These are phyloP conservation scores for Helicostylum pulchrum DNA, from an alignment of 192 early-diverging fungal species.

Conservation along the genomic window DNA sequence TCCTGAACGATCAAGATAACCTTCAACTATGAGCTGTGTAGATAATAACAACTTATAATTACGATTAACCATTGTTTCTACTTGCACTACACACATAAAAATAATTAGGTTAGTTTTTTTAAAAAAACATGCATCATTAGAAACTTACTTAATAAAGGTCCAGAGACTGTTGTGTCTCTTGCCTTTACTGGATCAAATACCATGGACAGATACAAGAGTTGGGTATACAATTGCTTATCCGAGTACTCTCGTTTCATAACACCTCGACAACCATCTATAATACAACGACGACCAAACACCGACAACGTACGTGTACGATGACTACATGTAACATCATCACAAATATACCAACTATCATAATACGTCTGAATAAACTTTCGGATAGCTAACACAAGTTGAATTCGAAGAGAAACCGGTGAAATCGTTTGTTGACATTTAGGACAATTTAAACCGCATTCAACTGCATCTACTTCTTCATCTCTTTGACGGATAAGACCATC, in stretches of 20 bases:
- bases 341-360: constrained; percentile 69
- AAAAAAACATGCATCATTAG: not conserved
- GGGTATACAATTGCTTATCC: constrained; percentile 74
- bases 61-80: constrained; percentile 7
- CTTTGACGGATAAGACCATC: constrained; percentile 21
- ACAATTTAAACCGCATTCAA: constrained; percentile 49
- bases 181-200: constrained; percentile 63
- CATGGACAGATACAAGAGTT: constrained; percentile 73
- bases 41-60: not conserved
- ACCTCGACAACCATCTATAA: constrained; percentile 65
- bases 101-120: not conserved
- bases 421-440: constrained; percentile 51
- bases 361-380: constrained; percentile 66
- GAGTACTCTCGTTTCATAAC: constrained; percentile 65
- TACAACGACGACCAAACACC: constrained; percentile 70
- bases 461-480: constrained; percentile 16
- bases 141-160: not conserved
- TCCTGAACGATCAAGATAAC: constrained; percentile 71
- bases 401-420: constrained; percentile 43
- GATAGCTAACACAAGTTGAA: constrained; percentile 66
- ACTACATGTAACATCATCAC: constrained; percentile 76
- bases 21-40: constrained; percentile 43
- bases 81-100: not conserved
- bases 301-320: constrained; percentile 63
- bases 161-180: not conserved